Conservation (phyloP, 441 rosid genomes). For the Breynia disticha region DNA sequence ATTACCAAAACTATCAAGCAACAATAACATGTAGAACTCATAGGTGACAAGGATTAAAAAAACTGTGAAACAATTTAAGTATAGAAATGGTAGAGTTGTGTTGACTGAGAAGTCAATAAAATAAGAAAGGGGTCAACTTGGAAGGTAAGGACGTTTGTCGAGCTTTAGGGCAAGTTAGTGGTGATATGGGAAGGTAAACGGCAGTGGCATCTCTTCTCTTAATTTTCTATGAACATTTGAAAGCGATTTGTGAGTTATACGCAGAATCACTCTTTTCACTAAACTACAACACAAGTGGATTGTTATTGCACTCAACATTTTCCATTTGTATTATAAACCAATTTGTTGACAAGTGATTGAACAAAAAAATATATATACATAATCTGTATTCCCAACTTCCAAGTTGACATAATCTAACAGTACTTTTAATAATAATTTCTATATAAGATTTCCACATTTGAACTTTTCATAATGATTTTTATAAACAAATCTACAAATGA, state of each 20-base stretch:
- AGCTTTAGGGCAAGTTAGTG: background rate
- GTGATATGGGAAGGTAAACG: conserved; percentile 3
- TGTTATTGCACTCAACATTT: background rate
- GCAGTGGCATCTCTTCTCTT: conserved; percentile 9
- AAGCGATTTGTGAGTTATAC: background rate
- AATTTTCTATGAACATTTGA: background rate
- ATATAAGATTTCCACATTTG: background rate
- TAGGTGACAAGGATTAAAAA: background rate
- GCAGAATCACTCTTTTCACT: background rate
- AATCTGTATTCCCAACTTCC: background rate
- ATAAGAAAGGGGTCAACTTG: conserved; percentile 8
- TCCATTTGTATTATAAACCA: background rate
- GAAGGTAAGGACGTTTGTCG: background rate
- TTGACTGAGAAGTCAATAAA: conserved; percentile 14
- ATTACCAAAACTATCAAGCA: background rate
- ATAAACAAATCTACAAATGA: no score
- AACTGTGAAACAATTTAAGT: background rate
- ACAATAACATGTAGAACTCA: background rate
- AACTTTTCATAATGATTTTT: no score
- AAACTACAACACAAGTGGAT: background rate
- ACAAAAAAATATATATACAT: no score
- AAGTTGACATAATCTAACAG: background rate
- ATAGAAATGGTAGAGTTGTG: background rate
- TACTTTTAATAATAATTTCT: background rate
- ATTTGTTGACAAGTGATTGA: background rate